phyloP scores from a whole-genome alignment of 2,329 filamentous ascomycete genomes.

The Cladosporium sp. region DNA sequence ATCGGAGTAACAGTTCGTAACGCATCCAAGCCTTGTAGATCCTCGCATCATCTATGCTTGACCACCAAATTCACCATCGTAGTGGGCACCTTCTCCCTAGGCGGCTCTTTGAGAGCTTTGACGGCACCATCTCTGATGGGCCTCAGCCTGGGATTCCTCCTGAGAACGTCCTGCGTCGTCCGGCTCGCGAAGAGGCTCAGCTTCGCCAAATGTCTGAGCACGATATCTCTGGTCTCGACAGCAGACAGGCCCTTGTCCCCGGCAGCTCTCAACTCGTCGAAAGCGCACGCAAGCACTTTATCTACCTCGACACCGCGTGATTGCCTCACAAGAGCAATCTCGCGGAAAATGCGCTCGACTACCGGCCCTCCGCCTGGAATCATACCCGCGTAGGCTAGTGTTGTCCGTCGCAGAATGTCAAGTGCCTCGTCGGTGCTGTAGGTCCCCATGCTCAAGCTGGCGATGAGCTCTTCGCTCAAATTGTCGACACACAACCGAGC shows the following conservation, averaged over 20 bases:
- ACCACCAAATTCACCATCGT: slow-evolving; percentile 26
- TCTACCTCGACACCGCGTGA: slow-evolving; percentile 25
- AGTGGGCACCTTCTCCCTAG: slow-evolving; percentile 21
- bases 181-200: slow-evolving; percentile 21
- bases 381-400: slow-evolving; percentile 24
- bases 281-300: slow-evolving; percentile 20
- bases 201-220: slow-evolving; percentile 22
- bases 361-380: slow-evolving; percentile 24
- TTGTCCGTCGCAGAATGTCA: slow-evolving; percentile 27
- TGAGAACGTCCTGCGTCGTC: slow-evolving; percentile 23
- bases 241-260: slow-evolving; percentile 18
- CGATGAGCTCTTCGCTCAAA: slow-evolving; percentile 25
- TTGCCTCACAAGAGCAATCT: slow-evolving; percentile 23
- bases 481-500: slow-evolving; percentile 27
- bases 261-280: slow-evolving; percentile 20
- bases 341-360: slow-evolving; percentile 27
- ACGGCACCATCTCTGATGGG: slow-evolving; percentile 18
- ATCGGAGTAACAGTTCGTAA: too few species aligned
- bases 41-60: slow-evolving; percentile 16
- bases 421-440: slow-evolving; percentile 28
- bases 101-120: slow-evolving; percentile 18
- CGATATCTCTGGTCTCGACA: slow-evolving; percentile 20
- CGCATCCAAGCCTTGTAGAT: neutral
- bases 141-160: slow-evolving; percentile 26
- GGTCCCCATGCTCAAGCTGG: slow-evolving; percentile 25